Evolutionary conservation across 1,284 basidiomycete genomes (phyloP).

Genomic region (Ustilago shanxiensis): DNA sequence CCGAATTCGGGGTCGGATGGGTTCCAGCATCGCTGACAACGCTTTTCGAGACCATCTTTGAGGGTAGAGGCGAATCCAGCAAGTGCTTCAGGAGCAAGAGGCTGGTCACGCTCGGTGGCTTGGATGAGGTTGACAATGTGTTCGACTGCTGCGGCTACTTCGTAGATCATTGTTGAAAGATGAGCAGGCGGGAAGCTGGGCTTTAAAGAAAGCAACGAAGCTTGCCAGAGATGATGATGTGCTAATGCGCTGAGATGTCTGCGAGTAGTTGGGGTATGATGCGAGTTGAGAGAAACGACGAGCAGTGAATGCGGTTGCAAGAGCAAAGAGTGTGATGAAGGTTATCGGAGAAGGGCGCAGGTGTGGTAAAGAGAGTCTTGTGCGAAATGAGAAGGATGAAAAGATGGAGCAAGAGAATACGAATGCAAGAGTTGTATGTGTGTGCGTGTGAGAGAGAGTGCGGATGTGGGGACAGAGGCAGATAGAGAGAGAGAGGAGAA

Average conservation of each 20-base stretch:
- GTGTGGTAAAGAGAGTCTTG: not conserved
- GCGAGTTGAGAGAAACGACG: not conserved
- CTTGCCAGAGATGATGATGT: not conserved
- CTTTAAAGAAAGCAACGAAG: too few relatives aligned
- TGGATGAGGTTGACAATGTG: slow-evolving; percentile 41
- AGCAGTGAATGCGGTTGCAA: not conserved
- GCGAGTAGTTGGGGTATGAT: too few relatives aligned
- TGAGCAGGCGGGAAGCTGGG: too few relatives aligned
- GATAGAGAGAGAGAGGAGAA: slow-evolving; percentile 2
- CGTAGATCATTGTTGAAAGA: slow-evolving; percentile 42
- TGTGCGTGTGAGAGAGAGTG: slow-evolving; percentile 1
- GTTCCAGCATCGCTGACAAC: slow-evolving; percentile 45
- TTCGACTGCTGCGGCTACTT: slow-evolving; percentile 51
- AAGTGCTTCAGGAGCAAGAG: slow-evolving; percentile 27
- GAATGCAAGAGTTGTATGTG: slow-evolving; percentile 7
- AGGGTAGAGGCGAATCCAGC: slow-evolving; percentile 42
- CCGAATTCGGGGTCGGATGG: slow-evolving; percentile 41
- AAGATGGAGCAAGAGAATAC: not conserved
- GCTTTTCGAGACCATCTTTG: slow-evolving; percentile 45
- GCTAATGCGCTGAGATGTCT: too few relatives aligned
- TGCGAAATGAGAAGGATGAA: not conserved
- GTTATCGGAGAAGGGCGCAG: not conserved
- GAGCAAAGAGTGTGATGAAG: not conserved
- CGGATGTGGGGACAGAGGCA: too few relatives aligned
- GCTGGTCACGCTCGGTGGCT: slow-evolving; percentile 8